Evolutionary conservation across 176 grass and related monocot genomes (phyloP).

Genomic region (Ensete ventricosum): DNA sequence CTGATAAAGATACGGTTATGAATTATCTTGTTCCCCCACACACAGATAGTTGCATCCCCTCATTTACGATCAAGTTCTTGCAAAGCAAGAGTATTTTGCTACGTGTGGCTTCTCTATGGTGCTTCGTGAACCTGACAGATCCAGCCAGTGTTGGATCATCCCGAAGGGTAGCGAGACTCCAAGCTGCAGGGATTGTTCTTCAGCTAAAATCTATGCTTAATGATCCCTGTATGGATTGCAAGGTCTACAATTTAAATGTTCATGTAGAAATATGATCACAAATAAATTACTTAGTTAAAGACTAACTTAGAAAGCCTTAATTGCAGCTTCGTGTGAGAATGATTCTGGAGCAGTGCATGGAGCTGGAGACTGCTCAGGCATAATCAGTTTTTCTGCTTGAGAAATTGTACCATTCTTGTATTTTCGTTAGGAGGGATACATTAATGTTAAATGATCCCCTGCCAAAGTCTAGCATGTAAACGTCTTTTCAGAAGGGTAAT

Average conservation of each 20-base stretch:
- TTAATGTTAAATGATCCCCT: neutral
- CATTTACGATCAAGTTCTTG: constrained; percentile 55
- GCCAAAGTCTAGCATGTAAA: neutral
- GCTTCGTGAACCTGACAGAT: constrained; percentile 65
- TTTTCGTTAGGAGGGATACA: neutral
- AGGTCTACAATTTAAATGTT: constrained; percentile 34
- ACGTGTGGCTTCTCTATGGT: constrained; percentile 74
- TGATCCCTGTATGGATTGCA: constrained; percentile 91
- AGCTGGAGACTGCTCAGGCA: constrained; percentile 38
- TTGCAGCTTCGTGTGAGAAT: constrained; percentile 76
- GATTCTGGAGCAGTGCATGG: constrained; percentile 75
- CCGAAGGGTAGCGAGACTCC: constrained; percentile 44
- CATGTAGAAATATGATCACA: neutral
- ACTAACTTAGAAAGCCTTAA: constrained; percentile 13
- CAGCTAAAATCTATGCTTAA: constrained; percentile 84
- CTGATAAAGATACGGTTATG: constrained; percentile 57
- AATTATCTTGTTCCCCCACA: constrained; percentile 41
- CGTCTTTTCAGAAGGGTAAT: neutral
- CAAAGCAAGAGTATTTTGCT: constrained; percentile 74
- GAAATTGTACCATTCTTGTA: neutral
- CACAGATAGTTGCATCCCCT: constrained; percentile 18
- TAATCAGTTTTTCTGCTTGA: constrained; percentile 11
- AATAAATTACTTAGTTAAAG: neutral
- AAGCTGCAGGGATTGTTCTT: constrained; percentile 60
- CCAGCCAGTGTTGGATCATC: constrained; percentile 41